These are phyloP conservation scores for Coemansia sp. DNA, from an alignment of 192 early-diverging fungal species.

Conservation along the genomic window DNA sequence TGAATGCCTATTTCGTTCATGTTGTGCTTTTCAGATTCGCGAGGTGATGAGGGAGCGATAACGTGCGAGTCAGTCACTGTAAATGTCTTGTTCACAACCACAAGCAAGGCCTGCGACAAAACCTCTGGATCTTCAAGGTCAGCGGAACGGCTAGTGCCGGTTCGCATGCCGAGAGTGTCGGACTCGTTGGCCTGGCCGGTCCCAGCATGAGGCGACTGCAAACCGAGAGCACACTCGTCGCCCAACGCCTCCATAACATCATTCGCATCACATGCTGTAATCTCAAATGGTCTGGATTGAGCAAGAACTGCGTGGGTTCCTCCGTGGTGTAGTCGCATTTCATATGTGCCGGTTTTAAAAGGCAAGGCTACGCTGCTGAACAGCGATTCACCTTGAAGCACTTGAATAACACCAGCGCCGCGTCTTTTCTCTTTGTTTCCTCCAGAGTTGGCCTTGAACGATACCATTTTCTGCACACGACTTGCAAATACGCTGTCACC, in stretches of 20 bases:
- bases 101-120: constrained; percentile 44
- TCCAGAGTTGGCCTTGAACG: constrained; percentile 27
- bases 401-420: constrained; percentile 1
- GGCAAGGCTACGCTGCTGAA: constrained; percentile 74
- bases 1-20: constrained; percentile 1
- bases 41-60: neutral
- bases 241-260: constrained; percentile 25
- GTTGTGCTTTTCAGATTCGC: neutral
- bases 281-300: constrained; percentile 76
- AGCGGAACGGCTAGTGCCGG: neutral
- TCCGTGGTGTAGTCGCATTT: constrained; percentile 90
- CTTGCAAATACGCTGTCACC: constrained; percentile 55
- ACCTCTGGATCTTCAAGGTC: constrained; percentile 17
- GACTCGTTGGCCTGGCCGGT: neutral
- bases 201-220: neutral
- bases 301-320: constrained; percentile 83
- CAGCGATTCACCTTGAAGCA: constrained; percentile 57
- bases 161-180: neutral
- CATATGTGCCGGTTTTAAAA: constrained; percentile 87
- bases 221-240: neutral
- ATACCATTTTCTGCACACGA: constrained; percentile 4
- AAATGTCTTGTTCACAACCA: constrained; percentile 46
- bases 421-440: constrained; percentile 8
- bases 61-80: constrained; percentile 45
- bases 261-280: constrained; percentile 47